Evolutionary conservation across 495 filamentous ascomycete genomes (phyloP), one percentile per base, ranked within the genome.

Genomic region (Xylaria bambusicola): DNA sequence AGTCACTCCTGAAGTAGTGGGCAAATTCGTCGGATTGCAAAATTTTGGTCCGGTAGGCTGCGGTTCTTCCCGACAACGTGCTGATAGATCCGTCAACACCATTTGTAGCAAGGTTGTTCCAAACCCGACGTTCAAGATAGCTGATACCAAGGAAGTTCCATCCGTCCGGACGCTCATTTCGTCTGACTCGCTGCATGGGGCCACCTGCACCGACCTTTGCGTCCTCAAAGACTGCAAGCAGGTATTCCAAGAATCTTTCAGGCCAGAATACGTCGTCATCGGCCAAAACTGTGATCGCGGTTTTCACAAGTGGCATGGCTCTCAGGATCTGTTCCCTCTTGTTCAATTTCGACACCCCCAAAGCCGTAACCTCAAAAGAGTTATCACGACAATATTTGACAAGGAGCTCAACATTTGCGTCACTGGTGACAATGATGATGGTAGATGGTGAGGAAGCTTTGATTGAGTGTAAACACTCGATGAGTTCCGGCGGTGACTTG

Each of bases 251-350:
- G 40, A 93, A 82, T 4, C 84, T 89, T 2, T 73, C 72, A 1
- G 90, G 91, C 89, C 91, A 93, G 61, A 84, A 86, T 51, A 96
- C 91, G 69, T 96, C 91, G 74, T 94, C 91, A 68, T 96, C 91
- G 23, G 89, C 89, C 68, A 96, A 88, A 49, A 96, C 75, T 12
- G 87, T 93, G 62, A 94, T 87, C 12, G 82, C 69, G 0, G 90
- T 93, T 48, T 69, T 73, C 29, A 94, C 88, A 59, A 88, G 82
- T 20, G 90, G 89, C 47, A 96, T 87, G 1, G 89, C 90, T 57
- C 84, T 80, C 57, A 87, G 88, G 73, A 96, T 90, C 72, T 96
- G 91, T 29, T 87, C 84, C 15, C 91, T 85, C 73, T 96, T 95
- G 73, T 96, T 94, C 13, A 58, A 18, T 13, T 86, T 86, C 62